Evolutionary conservation across 345 rosid genomes (phyloP), one percentile per base, ranked within the genome.

Genomic region (Gossypium ekmanianum): DNA sequence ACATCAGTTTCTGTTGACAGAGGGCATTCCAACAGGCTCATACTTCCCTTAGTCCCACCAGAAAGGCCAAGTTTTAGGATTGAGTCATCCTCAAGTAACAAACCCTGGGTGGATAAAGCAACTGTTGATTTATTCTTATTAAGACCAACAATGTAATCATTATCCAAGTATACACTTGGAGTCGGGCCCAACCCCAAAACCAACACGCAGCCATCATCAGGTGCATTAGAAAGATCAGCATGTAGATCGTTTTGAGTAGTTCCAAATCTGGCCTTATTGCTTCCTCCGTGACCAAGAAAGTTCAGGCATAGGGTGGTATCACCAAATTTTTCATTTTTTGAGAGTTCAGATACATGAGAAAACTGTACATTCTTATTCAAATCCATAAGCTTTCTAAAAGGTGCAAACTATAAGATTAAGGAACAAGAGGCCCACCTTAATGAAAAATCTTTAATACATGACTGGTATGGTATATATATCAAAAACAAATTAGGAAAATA

Each of bases 181-280:
- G 97, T 88, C 45, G 98, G 98, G 47, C 98, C 99, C 70, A 94
- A 76, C 61, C 99, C 98, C 51, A 94, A 97, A 74, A 94, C 97
- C 87, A 94, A 87, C 50, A 82, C 84, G 79, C 98, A 94, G 48
- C 89, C 87, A 52, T 84, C 99, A 83, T 92, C 97, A 45, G 86
- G 84, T 74, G 82, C 79, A 66, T 54, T 77, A 44, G 87, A 51
- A 55, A 86, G 80, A 75, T 88, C 90, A 78, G 77, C 79, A 52
- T 83, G 82, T 45, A 48, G 83, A 81, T 80, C 83, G 79, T 79
- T 71, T 71, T 74, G 78, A 63, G 69, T 67, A 59, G 72, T 75
- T 45, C 81, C 82, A 39, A 77, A 61, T 77, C 84, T 81, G 54
- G 81, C 77, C 47, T 74, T 74, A 24, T 76, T 79, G 76, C 87